A percentile compares a stretch with the other conserved stretches of the same genome.
These are phyloP conservation scores for Polyporus tsugae DNA, from an alignment of 1,284 basidiomycete genomes.

Conservation along the genomic window DNA sequence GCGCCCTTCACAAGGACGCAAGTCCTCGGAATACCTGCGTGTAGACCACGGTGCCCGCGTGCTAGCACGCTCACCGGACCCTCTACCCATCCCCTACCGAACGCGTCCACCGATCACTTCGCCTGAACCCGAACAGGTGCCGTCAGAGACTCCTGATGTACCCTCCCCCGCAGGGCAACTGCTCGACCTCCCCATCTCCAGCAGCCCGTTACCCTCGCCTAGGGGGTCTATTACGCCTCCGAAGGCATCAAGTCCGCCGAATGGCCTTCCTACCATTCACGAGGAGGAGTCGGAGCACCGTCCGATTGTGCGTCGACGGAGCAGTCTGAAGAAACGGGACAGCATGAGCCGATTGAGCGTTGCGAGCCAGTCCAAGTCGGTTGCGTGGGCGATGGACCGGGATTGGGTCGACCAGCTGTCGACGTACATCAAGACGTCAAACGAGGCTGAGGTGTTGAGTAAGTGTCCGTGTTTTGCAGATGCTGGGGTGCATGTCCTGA, in stretches of 20 bases:
- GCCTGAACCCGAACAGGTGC: constrained; percentile 19
- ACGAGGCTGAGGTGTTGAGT: constrained; percentile 66
- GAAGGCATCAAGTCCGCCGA: constrained; percentile 35
- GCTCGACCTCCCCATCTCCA: constrained; percentile 27
- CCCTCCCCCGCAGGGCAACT: constrained; percentile 29
- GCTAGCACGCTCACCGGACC: constrained; percentile 45
- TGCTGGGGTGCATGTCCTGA: not conserved
- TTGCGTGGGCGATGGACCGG: constrained; percentile 76
- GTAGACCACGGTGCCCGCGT: constrained; percentile 32
- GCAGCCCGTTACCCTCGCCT: constrained; percentile 25
- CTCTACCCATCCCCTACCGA: constrained; percentile 46
- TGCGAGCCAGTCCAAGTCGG: constrained; percentile 67
- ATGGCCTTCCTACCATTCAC: constrained; percentile 43
- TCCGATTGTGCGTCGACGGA: constrained; percentile 57
- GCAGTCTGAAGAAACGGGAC: constrained; percentile 64
- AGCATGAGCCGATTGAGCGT: constrained; percentile 56
- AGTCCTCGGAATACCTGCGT: constrained; percentile 27
- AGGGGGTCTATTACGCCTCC: constrained; percentile 29
- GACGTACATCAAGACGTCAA: constrained; percentile 60
- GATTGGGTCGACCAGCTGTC: constrained; percentile 64
- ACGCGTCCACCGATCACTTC: constrained; percentile 32
- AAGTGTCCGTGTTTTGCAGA: constrained; percentile 33
- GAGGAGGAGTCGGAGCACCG: constrained; percentile 37
- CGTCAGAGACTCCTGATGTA: constrained; percentile 22
- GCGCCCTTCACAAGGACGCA: constrained; percentile 23